These are phyloP conservation scores for Plicaturopsis crispa DNA, from an alignment of 768 basidiomycete species.

Conservation along the genomic window DNA sequence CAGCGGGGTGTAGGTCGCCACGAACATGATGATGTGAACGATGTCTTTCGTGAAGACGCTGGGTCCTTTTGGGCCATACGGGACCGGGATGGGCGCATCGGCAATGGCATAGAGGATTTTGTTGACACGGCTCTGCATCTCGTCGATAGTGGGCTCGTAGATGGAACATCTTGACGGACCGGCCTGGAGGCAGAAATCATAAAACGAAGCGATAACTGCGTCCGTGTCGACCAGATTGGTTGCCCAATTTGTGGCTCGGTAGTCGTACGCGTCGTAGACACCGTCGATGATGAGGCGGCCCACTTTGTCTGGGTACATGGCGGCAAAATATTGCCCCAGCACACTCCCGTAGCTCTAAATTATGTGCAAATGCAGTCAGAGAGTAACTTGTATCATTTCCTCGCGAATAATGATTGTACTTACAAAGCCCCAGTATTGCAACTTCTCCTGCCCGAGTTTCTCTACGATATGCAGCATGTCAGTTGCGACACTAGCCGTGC, in stretches of 20 bases:
- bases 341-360: too few species aligned
- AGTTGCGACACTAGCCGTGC: constrained; percentile 19
- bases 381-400: background rate
- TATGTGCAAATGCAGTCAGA: background rate
- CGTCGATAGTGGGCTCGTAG: constrained; percentile 13
- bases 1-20: background rate
- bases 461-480: constrained; percentile 22
- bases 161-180: constrained; percentile 10
- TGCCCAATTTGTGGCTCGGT: constrained; percentile 10
- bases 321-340: too few species aligned
- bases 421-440: constrained; percentile 22
- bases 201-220: constrained; percentile 1
- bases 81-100: background rate
- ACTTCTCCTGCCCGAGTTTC: constrained; percentile 19
- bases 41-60: background rate
- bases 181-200: background rate
- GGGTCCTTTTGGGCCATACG: background rate
- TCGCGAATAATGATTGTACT: background rate
- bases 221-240: constrained; percentile 10
- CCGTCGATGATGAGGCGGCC: constrained; percentile 26
- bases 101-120: too few species aligned
- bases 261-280: constrained; percentile 12
- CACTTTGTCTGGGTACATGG: constrained; percentile 21
- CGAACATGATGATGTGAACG: background rate
- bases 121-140: too few species aligned